phyloP scores from a whole-genome alignment of 2,329 filamentous ascomycete genomes.

The Neoarthrinium moseri region DNA sequence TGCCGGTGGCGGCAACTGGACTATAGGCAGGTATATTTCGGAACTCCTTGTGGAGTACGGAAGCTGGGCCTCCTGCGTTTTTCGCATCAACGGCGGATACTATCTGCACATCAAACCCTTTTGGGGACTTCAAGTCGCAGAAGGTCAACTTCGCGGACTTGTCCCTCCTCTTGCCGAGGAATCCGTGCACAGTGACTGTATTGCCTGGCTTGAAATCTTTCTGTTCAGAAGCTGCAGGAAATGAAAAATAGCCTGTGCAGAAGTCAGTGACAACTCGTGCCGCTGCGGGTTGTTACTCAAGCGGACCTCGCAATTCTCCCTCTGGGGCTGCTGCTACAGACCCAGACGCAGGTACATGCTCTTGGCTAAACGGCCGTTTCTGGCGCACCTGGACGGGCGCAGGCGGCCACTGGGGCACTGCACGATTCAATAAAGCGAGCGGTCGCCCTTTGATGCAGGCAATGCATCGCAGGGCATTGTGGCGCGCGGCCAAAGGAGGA shows the following conservation, averaged over 20 bases:
- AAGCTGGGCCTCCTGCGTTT: conserved; percentile 30
- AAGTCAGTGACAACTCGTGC: no score
- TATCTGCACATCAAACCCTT: conserved; percentile 32
- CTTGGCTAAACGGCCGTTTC: no score
- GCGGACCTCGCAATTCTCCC: no score
- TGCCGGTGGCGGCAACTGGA: conserved; percentile 49
- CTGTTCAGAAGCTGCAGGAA: background rate
- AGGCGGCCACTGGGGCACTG: background rate
- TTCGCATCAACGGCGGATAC: conserved; percentile 46
- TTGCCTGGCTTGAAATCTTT: conserved; percentile 29
- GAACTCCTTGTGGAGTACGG: conserved; percentile 39
- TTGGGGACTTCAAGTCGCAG: conserved; percentile 50
- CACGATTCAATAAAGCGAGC: background rate
- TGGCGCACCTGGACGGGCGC: no score
- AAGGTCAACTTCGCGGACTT: conserved; percentile 71
- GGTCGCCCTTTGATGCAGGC: conserved; percentile 9
- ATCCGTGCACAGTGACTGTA: conserved; percentile 62
- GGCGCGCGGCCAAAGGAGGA: background rate
- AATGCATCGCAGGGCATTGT: conserved; percentile 3
- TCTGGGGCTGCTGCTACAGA: no score
- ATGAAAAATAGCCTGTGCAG: background rate
- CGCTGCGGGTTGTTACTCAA: no score
- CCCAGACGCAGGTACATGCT: no score
- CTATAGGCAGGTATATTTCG: conserved; percentile 48
- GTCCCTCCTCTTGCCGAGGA: conserved; percentile 67